phyloP scores from a whole-genome alignment of 495 filamentous ascomycete genomes.

The Trichoderma gamsii region DNA sequence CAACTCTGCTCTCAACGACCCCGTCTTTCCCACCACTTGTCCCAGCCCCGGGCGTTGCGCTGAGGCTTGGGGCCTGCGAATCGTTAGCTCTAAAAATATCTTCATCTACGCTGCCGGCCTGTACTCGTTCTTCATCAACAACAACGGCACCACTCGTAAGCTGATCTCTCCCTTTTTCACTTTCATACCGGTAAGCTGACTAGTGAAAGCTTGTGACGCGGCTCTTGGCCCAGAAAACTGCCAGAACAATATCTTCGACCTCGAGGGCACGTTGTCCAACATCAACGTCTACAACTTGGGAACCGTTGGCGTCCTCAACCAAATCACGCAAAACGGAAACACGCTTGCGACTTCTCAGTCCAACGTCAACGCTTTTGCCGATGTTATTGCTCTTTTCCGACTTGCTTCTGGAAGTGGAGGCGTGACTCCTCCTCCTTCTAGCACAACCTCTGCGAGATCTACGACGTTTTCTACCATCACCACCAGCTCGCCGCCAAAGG shows the following conservation, averaged over 20 bases:
- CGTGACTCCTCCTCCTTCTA: slow-evolving; percentile 15
- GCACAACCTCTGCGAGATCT: not conserved
- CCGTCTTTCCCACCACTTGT: slow-evolving; percentile 51
- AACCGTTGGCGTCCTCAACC: slow-evolving; percentile 1
- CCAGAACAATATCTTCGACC: slow-evolving; percentile 79
- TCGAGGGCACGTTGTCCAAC: slow-evolving; percentile 52
- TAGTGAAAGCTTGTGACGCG: not conserved
- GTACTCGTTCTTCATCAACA: slow-evolving; percentile 55
- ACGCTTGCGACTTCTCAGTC: not conserved
- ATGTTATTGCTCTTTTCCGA: not conserved
- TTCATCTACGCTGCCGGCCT: slow-evolving; percentile 62
- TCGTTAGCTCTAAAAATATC: slow-evolving; percentile 48
- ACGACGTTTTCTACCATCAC: slow-evolving; percentile 14
- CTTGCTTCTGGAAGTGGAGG: slow-evolving; percentile 1
- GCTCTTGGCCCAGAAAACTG: slow-evolving; percentile 62
- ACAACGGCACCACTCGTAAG: slow-evolving; percentile 26
- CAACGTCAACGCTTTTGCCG: not conserved
- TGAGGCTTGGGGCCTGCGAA: slow-evolving; percentile 49
- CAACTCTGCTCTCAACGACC: slow-evolving; percentile 59
- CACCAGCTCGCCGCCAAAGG: slow-evolving; percentile 12
- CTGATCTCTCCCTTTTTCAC: not conserved
- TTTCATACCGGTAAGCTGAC: not conserved
- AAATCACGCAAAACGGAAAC: not conserved
- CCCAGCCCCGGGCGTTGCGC: slow-evolving; percentile 35
- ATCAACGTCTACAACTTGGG: slow-evolving; percentile 61